phyloP scores from a whole-genome alignment of 2,329 filamentous ascomycete species.

The Macrophomina pseudophaseolina region DNA sequence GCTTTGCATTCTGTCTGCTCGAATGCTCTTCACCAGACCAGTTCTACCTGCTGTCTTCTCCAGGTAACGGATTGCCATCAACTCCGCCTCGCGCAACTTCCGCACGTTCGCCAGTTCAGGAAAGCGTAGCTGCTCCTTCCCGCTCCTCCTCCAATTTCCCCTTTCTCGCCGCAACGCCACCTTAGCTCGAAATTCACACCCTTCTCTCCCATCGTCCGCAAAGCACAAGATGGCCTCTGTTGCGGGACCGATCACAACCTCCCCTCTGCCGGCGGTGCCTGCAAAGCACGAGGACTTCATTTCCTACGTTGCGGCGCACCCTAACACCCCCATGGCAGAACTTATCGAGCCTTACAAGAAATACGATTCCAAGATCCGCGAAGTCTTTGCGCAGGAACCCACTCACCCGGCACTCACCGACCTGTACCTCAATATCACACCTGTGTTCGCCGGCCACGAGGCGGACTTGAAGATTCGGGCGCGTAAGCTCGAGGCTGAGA shows the following conservation, averaged over 20 bases:
- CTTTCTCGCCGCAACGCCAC: neutral
- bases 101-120: neutral
- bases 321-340: constrained; percentile 59
- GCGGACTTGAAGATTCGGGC: constrained; percentile 65
- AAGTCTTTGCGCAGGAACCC: constrained; percentile 72
- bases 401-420: constrained; percentile 63
- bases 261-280: constrained; percentile 44
- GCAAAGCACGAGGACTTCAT: constrained; percentile 50
- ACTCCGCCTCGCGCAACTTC: neutral
- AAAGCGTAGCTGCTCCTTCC: neutral
- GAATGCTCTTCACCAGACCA: constrained; percentile 1
- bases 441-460: constrained; percentile 65
- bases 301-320: constrained; percentile 61
- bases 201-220: neutral
- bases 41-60: neutral
- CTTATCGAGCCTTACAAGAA: constrained; percentile 69
- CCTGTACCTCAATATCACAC: constrained; percentile 66
- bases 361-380: constrained; percentile 70
- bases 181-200: neutral
- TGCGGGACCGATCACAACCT: neutral
- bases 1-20: neutral
- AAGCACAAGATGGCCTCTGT: constrained; percentile 2
- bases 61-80: neutral
- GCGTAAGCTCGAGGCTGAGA: constrained; percentile 63
- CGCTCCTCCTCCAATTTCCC: neutral